Conservation (phyloP, 169 alveolate species). For the Plasmodium berghei region DNA sequence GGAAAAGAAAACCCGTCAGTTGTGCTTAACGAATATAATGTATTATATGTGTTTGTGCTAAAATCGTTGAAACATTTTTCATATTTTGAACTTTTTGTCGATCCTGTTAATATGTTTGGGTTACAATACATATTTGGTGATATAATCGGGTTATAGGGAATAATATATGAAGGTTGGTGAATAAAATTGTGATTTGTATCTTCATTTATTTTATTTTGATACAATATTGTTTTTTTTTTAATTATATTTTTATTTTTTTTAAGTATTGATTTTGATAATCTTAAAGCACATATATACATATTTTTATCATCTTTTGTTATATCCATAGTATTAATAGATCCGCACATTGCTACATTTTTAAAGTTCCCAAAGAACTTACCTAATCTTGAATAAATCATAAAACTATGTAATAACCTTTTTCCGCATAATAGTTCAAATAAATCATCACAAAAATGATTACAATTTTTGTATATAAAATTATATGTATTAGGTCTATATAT, state of each 20-base stretch:
- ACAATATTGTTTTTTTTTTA: background rate
- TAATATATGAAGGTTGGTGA: background rate
- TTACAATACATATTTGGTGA: constrained; percentile 16
- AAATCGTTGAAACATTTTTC: constrained; percentile 9
- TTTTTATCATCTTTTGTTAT: constrained; percentile 26
- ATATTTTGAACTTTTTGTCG: constrained; percentile 22
- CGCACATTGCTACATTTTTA: constrained; percentile 56
- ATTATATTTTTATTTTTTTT: constrained; percentile 19
- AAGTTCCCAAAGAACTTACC: constrained; percentile 54
- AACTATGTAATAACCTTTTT: constrained; percentile 59
- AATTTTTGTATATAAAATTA: constrained; percentile 67
- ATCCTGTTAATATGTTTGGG: background rate
- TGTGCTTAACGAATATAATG: constrained; percentile 41
- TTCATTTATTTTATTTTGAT: constrained; percentile 13
- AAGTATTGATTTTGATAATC: constrained; percentile 53
- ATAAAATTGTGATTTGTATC: background rate
- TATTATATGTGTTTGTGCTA: constrained; percentile 7
- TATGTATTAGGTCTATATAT: constrained; percentile 72
- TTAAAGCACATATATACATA: constrained; percentile 41
- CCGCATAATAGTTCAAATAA: constrained; percentile 69
- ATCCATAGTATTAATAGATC: constrained; percentile 56
- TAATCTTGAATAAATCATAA: constrained; percentile 71
- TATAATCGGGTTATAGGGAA: constrained; percentile 17
- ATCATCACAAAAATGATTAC: constrained; percentile 76
- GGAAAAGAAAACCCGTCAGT: constrained; percentile 17